Evolutionary conservation across 805 yeast genomes (phyloP).

Genomic region (Myxozyma vanderwaltii): DNA sequence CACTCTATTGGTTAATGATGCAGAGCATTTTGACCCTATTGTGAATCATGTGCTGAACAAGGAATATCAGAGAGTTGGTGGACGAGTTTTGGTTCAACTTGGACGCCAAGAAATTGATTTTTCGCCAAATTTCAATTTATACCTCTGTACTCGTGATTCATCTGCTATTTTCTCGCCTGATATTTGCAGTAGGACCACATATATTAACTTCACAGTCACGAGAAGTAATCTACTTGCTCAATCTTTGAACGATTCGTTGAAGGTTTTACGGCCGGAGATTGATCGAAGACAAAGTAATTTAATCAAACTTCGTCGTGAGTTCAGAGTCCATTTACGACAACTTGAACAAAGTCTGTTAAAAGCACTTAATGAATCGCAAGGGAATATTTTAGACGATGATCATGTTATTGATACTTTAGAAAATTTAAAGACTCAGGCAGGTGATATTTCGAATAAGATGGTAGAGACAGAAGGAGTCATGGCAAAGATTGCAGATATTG

Average conservation of each 20-base stretch:
- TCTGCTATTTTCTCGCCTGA: conserved; percentile 58
- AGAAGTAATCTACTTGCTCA: conserved; percentile 64
- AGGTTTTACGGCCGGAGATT: conserved; percentile 63
- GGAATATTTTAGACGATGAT: conserved; percentile 69
- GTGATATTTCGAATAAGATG: conserved; percentile 55
- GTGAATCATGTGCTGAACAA: conserved; percentile 61
- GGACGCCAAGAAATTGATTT: conserved; percentile 69
- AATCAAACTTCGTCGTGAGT: conserved; percentile 59
- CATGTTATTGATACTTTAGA: conserved; percentile 62
- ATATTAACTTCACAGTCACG: conserved; percentile 75
- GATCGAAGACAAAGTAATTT: conserved; percentile 60
- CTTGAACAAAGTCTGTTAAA: conserved; percentile 63
- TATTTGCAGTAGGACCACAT: conserved; percentile 61
- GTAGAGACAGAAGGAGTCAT: conserved; percentile 58
- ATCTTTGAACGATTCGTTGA: conserved; percentile 59
- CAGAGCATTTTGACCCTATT: conserved; percentile 78
- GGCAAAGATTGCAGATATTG: conserved; percentile 53
- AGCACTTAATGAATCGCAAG: conserved; percentile 58
- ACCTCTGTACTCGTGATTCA: conserved; percentile 54
- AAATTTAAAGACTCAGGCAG: conserved; percentile 62
- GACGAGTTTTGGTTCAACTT: conserved; percentile 61
- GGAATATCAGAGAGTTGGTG: conserved; percentile 68
- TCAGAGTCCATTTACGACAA: conserved; percentile 52
- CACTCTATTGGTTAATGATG: conserved; percentile 68
- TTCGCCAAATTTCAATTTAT: conserved; percentile 62